Base-by-base conservation (phyloP, 2,329 filamentous ascomycete species). In the Lachnum nothofagi region DNA sequence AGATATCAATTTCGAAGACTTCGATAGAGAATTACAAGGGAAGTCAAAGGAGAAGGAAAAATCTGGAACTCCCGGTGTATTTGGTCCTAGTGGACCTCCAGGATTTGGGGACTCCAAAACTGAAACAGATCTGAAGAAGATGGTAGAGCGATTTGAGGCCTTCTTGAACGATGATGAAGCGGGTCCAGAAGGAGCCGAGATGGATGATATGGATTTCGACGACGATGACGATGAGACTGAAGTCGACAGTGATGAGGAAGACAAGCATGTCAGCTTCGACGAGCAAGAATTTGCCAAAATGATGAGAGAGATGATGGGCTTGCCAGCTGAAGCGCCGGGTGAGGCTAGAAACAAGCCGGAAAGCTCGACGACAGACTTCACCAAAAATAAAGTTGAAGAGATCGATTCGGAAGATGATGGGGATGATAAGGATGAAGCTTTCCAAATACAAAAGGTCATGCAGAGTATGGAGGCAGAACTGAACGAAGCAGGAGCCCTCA, bases 301-400 rank as follows among this genome's bases (percentile, higher is more conserved):
- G 77, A 95, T 98, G 88, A 81, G 83, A 52, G 87, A 94, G 63
- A 91, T 94, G 83, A 91, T 93, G 84, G 88, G 87, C 0, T 73
- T 82, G 38, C 73, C 75, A 22, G 58, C 68, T 0, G 48, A 50
- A 14, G 62, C 60, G 29, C 57, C 60, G 24, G 39, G 45, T 9
- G 49, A 56, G n/a, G 48, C 38, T 44, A 9, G 22, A 41, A 17
- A 14, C 33, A 16, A 24, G 19, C 37, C 10, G 25, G 42, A 42
- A 33, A 24, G 43, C 40, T 10, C 42, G 23, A 39, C 41, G 38
- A 39, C 48, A 43, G 31, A 50, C 42, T 3, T 22, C 42, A 16
- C 39, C 16, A 43, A 43, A 25, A 37, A 46, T 31, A 51, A 41
- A 43, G 41, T 60, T 7, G 57, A 63, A 29, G 60, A 62, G 38